Base-by-base conservation (phyloP, 495 filamentous ascomycete genomes). In the Penicillium fimorum region DNA sequence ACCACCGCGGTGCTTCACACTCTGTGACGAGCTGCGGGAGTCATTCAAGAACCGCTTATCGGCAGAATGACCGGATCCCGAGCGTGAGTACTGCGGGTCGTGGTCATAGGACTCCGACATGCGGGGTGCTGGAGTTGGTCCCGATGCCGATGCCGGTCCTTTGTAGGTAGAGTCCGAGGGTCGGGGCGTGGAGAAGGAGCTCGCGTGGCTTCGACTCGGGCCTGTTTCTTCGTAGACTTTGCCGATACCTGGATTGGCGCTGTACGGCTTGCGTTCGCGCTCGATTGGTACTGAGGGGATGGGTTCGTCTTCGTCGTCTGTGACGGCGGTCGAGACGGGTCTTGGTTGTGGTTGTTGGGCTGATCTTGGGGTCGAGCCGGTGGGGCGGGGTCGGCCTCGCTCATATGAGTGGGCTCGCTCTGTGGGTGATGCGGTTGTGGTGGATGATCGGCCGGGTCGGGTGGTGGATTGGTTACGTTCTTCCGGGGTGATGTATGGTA, bases 201-300 rank as follows among this genome's bases (percentile, higher is more conserved):
- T 57, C 12, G 63, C 66, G 43, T 63, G 63, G n/a, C 61, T 66
- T 35, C 63, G 70, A 22, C 59, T 20, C 17, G 49, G 33, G 32
- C 50, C 35, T 8, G 55, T 13, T 13, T 76, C 79, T 5, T 80
- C 76, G 53, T 84, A 82, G 1, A 72, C 57, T 60, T 83, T 86
- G 13, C 84, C 84, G 15, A 73, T 70, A 9, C 83, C 84, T 1
- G 82, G 80, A 20, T 78, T 72, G 1, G 78, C 79, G 10, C 60
- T 70, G 61, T 87, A 87, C 0, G 84, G 84, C 47, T 87, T 84
- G 51, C 84, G 73, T 57, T 86, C 81, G 6, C 84, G 81, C 63
- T 87, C 84, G 25, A 86, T 78, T 0, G 80, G 79, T 2, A 74
- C 70, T 8, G 78, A 60, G 2, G 73, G 64, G n/a, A 70, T 68